Conservation (phyloP, 2,329 filamentous ascomycete species). For the Alternaria sp. region DNA sequence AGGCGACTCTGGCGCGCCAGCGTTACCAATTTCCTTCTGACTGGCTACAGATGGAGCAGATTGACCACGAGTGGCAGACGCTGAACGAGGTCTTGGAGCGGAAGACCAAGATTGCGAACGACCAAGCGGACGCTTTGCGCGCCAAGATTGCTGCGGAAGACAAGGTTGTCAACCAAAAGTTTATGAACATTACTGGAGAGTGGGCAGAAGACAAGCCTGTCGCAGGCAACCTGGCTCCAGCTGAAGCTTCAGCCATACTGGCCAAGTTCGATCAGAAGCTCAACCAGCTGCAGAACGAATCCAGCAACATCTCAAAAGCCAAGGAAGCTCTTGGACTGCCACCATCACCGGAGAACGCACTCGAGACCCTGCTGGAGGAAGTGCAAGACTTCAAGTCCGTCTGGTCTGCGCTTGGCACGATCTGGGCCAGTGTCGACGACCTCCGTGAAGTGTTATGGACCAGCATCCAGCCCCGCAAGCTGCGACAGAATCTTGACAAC, state of each 20-base stretch:
- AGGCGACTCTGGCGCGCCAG: conserved; percentile 88
- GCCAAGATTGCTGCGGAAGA: conserved; percentile 97
- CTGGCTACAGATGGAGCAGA: conserved; percentile 95
- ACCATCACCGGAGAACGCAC: conserved; percentile 77
- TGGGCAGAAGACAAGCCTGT: conserved; percentile 99
- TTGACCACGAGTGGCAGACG: conserved; percentile 94
- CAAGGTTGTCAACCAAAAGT: conserved; percentile 87
- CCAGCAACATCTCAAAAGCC: conserved; percentile 92
- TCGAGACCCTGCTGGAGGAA: conserved; percentile 88
- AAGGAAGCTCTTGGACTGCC: conserved; percentile 96
- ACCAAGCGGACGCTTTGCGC: conserved; percentile 92
- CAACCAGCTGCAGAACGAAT: conserved; percentile 83
- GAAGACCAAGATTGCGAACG: conserved; percentile 94
- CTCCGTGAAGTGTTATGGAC: conserved; percentile 93
- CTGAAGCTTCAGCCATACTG: conserved; percentile 84
- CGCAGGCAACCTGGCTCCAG: conserved; percentile 89
- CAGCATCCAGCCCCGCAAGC: conserved; percentile 92
- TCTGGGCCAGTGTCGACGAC: conserved; percentile 96
- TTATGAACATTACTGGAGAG: conserved; percentile 80
- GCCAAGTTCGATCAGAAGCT: conserved; percentile 84
- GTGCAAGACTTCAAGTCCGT: conserved; percentile 99
- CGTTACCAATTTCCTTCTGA: conserved; percentile 92
- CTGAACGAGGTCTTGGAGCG: conserved; percentile 90
- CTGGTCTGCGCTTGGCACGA: conserved; percentile 93
- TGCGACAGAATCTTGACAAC: conserved; percentile 86